phyloP scores from a whole-genome alignment of 179 eudicot genomes.

The Pouteria campechiana region DNA sequence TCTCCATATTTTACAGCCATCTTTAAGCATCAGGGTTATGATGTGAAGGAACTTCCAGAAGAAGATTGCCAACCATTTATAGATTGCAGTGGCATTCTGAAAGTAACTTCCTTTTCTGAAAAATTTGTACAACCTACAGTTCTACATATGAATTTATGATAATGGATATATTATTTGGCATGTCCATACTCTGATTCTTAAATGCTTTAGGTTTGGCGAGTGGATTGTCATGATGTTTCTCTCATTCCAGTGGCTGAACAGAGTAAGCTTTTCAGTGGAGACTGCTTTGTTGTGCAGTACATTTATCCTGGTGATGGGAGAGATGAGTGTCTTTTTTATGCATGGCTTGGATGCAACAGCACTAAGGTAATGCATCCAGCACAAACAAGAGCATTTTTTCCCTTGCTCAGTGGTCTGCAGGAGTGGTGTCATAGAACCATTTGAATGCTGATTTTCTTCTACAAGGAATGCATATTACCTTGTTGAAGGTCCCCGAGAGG shows the following conservation, averaged over 20 bases:
- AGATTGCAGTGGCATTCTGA: slow-evolving; percentile 30
- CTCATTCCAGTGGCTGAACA: slow-evolving; percentile 19
- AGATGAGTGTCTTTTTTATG: slow-evolving; percentile 31
- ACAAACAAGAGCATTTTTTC: too few species aligned
- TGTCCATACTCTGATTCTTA: not conserved
- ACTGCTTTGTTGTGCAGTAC: slow-evolving; percentile 37
- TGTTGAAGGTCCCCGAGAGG: too few species aligned
- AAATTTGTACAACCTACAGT: not conserved
- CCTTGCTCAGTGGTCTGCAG: too few species aligned
- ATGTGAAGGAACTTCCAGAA: slow-evolving; percentile 35
- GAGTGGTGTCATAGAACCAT: too few species aligned
- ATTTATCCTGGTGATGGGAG: slow-evolving; percentile 19
- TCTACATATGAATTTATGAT: not conserved
- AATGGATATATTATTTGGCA: not conserved
- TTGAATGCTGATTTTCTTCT: too few species aligned
- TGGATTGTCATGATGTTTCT: slow-evolving; percentile 16
- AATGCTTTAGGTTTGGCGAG: slow-evolving; percentile 30
- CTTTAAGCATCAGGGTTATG: slow-evolving; percentile 38
- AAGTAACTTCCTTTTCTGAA: slow-evolving; percentile 11
- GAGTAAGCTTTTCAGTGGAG: slow-evolving; percentile 26
- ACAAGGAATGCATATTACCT: too few species aligned
- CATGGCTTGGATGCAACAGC: slow-evolving; percentile 35
- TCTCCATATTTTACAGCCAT: slow-evolving; percentile 25
- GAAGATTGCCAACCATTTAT: slow-evolving; percentile 22
- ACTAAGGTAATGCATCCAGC: slow-evolving; percentile 13